phyloP scores from a whole-genome alignment of 768 basidiomycete genomes.

The Termitomyces sp. region DNA sequence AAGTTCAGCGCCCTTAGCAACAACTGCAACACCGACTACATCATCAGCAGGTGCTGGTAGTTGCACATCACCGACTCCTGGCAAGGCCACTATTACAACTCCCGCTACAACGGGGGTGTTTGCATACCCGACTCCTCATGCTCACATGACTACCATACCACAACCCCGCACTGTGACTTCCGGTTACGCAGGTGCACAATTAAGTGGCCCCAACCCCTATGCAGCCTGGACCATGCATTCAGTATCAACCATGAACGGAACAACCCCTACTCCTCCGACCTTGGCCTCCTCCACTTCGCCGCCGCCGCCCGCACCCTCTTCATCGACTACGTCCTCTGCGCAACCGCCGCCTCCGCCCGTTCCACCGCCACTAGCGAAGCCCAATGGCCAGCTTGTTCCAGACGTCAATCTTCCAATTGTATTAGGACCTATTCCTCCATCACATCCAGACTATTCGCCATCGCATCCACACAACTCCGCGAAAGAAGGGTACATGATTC shows the following conservation, averaged over 20 bases:
- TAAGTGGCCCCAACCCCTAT: constrained; percentile 32
- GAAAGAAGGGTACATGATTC: constrained; percentile 62
- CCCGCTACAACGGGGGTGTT: constrained; percentile 36
- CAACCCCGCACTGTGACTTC: constrained; percentile 21
- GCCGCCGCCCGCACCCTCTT: constrained; percentile 16
- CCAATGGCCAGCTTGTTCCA: constrained; percentile 26
- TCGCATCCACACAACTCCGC: constrained; percentile 42
- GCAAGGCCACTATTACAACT: constrained; percentile 16
- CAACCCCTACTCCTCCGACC: constrained; percentile 6
- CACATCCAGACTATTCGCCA: constrained; percentile 49
- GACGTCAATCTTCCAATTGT: constrained; percentile 74
- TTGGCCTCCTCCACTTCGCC: constrained; percentile 24
- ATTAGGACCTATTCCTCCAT: constrained; percentile 64
- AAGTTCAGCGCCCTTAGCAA: constrained; percentile 17
- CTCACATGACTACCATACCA: constrained; percentile 17
- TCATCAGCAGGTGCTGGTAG: constrained; percentile 15
- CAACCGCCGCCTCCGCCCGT: constrained; percentile 20
- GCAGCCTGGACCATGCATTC: constrained; percentile 31
- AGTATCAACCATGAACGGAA: constrained; percentile 13
- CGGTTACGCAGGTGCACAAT: constrained; percentile 19
- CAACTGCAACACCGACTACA: constrained; percentile 17
- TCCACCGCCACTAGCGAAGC: constrained; percentile 10
- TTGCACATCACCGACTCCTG: constrained; percentile 15
- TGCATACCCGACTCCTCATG: constrained; percentile 31
- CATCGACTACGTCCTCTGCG: constrained; percentile 11